Conservation (phyloP, 2,329 filamentous ascomycete genomes). For the Penicillium glabrum region DNA sequence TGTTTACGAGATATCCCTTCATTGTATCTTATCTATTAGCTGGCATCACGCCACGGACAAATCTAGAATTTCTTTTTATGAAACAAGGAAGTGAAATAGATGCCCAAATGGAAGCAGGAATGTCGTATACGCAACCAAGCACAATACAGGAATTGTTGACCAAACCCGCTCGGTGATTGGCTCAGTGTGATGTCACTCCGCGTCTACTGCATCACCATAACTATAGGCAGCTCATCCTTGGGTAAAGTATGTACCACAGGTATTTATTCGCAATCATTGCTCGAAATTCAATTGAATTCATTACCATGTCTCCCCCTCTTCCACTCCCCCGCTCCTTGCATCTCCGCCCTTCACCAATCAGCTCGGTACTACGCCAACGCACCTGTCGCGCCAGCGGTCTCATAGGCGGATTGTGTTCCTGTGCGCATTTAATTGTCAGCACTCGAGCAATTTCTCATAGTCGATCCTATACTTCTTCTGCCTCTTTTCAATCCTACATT, state of each 20-base stretch:
- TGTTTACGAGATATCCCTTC: conserved; percentile 1
- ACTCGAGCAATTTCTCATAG: background rate
- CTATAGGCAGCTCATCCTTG: background rate
- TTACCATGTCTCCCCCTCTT: background rate
- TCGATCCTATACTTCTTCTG: conserved; percentile 4
- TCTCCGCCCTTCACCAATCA: conserved; percentile 10
- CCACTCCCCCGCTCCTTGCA: conserved; percentile 14
- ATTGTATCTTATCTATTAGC: conserved; percentile 1
- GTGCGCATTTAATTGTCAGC: conserved; percentile 13
- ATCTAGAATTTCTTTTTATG: background rate
- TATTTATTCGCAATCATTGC: background rate
- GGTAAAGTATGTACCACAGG: background rate
- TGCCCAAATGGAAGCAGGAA: background rate
- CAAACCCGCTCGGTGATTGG: conserved; percentile 15
- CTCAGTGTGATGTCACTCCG: conserved; percentile 18
- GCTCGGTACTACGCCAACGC: background rate
- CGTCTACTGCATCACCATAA: background rate
- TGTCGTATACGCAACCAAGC: conserved; percentile 2
- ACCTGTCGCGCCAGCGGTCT: conserved; percentile 20
- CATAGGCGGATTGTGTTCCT: conserved; percentile 22
- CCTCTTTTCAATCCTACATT: conserved; percentile 3
- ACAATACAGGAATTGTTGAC: conserved; percentile 14
- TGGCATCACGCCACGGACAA: background rate
- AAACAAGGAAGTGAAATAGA: background rate
- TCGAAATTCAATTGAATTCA: background rate